Conservation (phyloP, 495 filamentous ascomycete genomes). For the Aspergillus coremiiformis region DNA sequence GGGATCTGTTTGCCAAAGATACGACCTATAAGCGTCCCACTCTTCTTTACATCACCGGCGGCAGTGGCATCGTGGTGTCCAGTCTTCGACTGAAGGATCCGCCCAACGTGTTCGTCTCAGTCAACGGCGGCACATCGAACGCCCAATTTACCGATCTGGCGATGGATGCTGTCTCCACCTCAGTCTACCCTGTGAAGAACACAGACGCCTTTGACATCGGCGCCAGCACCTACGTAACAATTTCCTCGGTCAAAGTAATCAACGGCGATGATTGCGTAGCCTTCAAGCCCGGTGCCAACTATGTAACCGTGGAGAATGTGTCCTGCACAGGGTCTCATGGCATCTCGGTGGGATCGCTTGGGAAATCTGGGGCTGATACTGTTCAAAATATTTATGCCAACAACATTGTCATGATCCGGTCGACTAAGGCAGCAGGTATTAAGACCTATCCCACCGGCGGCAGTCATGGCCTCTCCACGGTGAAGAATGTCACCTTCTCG, state of each 20-base stretch:
- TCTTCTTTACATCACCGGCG: constrained; percentile 32
- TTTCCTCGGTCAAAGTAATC: constrained; percentile 26
- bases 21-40: constrained; percentile 32
- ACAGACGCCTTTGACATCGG: constrained; percentile 43
- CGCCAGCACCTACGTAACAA: constrained; percentile 31
- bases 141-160: constrained; percentile 25
- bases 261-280: constrained; percentile 45
- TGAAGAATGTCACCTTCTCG: constrained; percentile 37
- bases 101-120: constrained; percentile 39
- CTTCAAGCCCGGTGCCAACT: constrained; percentile 36
- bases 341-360: constrained; percentile 34
- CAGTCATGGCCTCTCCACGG: constrained; percentile 28
- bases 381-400: constrained; percentile 35
- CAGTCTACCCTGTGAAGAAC: constrained; percentile 31
- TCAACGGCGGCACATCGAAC: constrained; percentile 27
- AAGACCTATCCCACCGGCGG: constrained; percentile 37
- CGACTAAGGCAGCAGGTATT: constrained; percentile 38
- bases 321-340: constrained; percentile 39
- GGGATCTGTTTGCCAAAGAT: constrained; percentile 31
- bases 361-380: constrained; percentile 22
- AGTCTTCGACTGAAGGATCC: constrained; percentile 33
- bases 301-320: constrained; percentile 29
- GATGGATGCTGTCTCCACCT: constrained; percentile 31
- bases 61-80: constrained; percentile 26
- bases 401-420: constrained; percentile 34